Percentiles rank a stretch among this genome's conserved stretches.
Conservation (phyloP, 768 basidiomycete genomes). For the Lactarius hengduanensis region DNA sequence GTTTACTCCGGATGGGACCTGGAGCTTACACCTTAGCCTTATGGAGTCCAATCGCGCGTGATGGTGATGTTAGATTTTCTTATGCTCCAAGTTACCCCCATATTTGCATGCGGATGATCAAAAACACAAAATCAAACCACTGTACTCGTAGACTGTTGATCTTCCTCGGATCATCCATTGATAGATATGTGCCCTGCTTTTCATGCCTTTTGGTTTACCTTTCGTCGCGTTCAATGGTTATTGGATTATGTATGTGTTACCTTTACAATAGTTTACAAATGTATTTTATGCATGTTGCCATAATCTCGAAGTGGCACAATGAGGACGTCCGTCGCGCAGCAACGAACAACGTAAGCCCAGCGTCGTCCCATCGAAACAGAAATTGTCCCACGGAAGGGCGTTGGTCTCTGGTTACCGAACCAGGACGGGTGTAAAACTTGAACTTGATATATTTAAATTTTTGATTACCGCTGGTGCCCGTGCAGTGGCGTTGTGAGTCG, state of each 20-base stretch:
- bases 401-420: neutral
- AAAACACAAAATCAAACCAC: neutral
- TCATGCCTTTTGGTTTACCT: neutral
- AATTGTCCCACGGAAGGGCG: neutral
- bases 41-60: constrained; percentile 17
- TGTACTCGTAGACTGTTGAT: neutral
- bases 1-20: constrained; percentile 18
- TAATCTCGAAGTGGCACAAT: neutral
- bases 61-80: constrained; percentile 2
- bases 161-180: neutral
- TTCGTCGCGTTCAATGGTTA: neutral
- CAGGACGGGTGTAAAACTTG: neutral
- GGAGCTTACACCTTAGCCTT: constrained; percentile 20
- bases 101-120: neutral
- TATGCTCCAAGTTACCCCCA: neutral
- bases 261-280: neutral
- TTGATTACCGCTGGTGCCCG: neutral
- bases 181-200: neutral
- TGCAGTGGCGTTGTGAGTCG: neutral
- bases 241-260: neutral
- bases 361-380: neutral
- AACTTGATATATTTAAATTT: neutral
- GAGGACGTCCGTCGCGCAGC: neutral
- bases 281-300: neutral
- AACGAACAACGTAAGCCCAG: neutral